Evolutionary conservation across 1,139 yeast genomes (phyloP), one percentile per base, ranked within the genome.

Genomic region (Geotrichum europaeum): DNA sequence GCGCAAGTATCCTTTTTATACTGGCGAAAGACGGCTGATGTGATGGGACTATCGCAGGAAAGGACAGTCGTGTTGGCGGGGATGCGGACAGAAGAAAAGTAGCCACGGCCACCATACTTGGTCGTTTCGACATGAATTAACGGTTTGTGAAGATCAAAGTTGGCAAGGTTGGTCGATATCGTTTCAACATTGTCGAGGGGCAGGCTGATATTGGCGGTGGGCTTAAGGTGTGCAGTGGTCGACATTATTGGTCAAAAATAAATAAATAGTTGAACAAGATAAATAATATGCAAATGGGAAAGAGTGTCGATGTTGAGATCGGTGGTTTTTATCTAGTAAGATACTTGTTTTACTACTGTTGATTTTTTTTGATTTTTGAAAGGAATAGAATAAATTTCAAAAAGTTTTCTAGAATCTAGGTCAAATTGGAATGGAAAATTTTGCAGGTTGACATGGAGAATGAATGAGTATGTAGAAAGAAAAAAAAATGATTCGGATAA

Each of bases 1-100:
- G 80, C 77, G 68, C 92, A 86, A 0, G 84, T 87, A 67, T 86
- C 91, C 67, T 85, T 85, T 60, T 83, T 79, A 69, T 84, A 86
- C 6, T 83, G 84, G 62, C 79, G 77, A 34, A 79, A 72, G 3
- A 85, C 76, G 1, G 83, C 77, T 18, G 79, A 75, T 15, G 86
- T 79, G 56, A 83, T 69, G 0, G 85, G 84, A 5, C 71, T 61
- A 1, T 70, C 65, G 53, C 82, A 78, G 10, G 65, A 66, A 55
- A 82, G 74, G 1, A 86, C 72, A 1, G 69, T 68, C 0, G 84
- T 78, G 9, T 77, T 81, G 24, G 70, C 66, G 4, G 79, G 74
- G 18, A 85, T 79, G 9, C 69, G 65, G 1, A 58, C 54, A 1
- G 66, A 67, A 18, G 89, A 81, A 70, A 83, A 85, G 65, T 87